phyloP scores from a whole-genome alignment of 495 filamentous ascomycete genomes.

The Aspergillus wentii region DNA sequence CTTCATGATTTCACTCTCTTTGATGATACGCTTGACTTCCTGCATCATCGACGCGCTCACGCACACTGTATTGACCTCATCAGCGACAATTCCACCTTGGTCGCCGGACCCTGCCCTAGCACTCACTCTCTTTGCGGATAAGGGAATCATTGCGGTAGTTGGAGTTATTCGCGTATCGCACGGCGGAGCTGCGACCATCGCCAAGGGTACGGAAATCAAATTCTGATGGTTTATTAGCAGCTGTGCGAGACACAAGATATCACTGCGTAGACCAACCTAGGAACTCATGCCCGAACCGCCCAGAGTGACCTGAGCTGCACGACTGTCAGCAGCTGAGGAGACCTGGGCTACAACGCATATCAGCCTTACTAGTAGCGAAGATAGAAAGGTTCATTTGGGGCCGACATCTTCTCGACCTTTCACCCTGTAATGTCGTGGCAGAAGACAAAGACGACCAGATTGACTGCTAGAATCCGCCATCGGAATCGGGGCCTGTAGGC shows the following conservation, averaged over 20 bases:
- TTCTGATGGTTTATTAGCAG: constrained; percentile 53
- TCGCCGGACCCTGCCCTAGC: constrained; percentile 2
- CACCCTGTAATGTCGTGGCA: too few species aligned
- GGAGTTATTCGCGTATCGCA: constrained; percentile 98
- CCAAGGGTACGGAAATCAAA: constrained; percentile 93
- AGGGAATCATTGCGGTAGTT: constrained; percentile 99
- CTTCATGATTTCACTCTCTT: constrained; percentile 98
- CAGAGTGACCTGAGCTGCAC: constrained; percentile 89
- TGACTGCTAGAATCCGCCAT: too few species aligned
- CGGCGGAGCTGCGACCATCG: constrained; percentile 91
- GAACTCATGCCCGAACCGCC: constrained; percentile 98
- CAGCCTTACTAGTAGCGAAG: constrained; percentile 86
- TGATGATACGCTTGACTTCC: constrained; percentile 95
- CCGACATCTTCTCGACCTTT: constrained; percentile 43
- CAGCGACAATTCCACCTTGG: constrained; percentile 14
- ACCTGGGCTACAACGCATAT: constrained; percentile 30
- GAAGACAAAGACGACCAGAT: too few species aligned
- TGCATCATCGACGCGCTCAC: constrained; percentile 88
- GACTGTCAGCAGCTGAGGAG: constrained; percentile 45
- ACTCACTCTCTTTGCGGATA: constrained; percentile 98
- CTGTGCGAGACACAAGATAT: background rate
- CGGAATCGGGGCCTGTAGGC: too few species aligned
- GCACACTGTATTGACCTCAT: constrained; percentile 67
- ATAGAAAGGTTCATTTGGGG: constrained; percentile 79
- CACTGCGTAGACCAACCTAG: constrained; percentile 56